Evolutionary conservation across 1,139 yeast species (phyloP).

Genomic region (Meyerozyma sp.): DNA sequence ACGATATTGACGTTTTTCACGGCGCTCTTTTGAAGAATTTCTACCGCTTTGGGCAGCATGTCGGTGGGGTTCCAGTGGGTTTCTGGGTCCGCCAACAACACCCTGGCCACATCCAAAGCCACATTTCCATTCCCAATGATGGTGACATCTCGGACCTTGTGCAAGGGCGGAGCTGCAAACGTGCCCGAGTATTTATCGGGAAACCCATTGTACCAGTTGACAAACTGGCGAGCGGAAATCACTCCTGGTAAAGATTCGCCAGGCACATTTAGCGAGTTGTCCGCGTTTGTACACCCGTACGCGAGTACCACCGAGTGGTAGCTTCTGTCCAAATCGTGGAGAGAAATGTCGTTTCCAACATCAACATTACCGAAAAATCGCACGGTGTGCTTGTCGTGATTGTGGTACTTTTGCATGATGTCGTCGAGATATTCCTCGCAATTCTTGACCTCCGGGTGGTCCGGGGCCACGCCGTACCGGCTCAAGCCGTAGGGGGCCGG

Average conservation of each 20-base stretch:
- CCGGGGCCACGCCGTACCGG: slow-evolving; percentile 98
- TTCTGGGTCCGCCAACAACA: slow-evolving; percentile 55
- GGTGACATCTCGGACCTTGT: slow-evolving; percentile 58
- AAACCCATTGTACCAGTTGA: slow-evolving; percentile 94
- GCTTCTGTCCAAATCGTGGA: slow-evolving; percentile 43
- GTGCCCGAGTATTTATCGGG: slow-evolving; percentile 44
- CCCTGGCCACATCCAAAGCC: slow-evolving; percentile 87
- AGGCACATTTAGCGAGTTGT: slow-evolving; percentile 50
- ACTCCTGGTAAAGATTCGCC: slow-evolving; percentile 65
- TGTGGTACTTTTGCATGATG: slow-evolving; percentile 36
- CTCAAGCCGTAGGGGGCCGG: slow-evolving; percentile 92
- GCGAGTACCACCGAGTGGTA: slow-evolving; percentile 76
- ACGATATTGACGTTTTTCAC: slow-evolving; percentile 66
- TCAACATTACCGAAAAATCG: slow-evolving; percentile 72
- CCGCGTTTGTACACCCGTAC: slow-evolving; percentile 71
- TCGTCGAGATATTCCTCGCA: slow-evolving; percentile 77
- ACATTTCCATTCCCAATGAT: slow-evolving; percentile 97
- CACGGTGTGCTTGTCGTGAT: slow-evolving; percentile 30
- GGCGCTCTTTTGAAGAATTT: slow-evolving; percentile 42
- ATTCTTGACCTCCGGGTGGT: slow-evolving; percentile 93
- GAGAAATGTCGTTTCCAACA: slow-evolving; percentile 52
- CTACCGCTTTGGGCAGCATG: slow-evolving; percentile 59
- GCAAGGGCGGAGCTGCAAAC: slow-evolving; percentile 47
- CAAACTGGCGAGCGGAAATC: slow-evolving; percentile 80
- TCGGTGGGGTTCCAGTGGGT: slow-evolving; percentile 68